A percentile compares a stretch with the other conserved stretches of the same genome.
These are phyloP conservation scores for Hymenoscyphus linearis DNA, from an alignment of 2,329 filamentous ascomycete genomes.

Conservation along the genomic window DNA sequence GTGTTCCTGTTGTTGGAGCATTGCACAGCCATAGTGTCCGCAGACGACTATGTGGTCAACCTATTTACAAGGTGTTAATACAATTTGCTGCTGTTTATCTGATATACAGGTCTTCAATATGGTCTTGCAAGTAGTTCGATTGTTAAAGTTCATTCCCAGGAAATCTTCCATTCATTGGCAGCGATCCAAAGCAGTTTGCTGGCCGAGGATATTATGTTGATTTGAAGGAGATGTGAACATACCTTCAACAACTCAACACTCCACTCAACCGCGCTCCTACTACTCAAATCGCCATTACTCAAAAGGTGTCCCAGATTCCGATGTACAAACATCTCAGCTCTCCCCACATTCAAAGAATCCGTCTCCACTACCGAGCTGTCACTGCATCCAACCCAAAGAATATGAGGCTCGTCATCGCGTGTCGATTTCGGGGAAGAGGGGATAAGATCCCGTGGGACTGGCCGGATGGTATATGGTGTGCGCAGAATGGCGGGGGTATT, in stretches of 20 bases:
- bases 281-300: slow-evolving; percentile 53
- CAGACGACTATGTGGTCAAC: slow-evolving; percentile 52
- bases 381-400: slow-evolving; percentile 64
- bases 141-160: no score
- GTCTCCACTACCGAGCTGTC: slow-evolving; percentile 63
- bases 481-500: slow-evolving; percentile 4
- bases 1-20: slow-evolving; percentile 34
- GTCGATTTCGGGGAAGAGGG: not conserved
- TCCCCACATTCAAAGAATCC: slow-evolving; percentile 53
- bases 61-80: slow-evolving; percentile 19
- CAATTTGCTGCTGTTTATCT: not conserved
- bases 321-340: slow-evolving; percentile 65
- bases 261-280: slow-evolving; percentile 58
- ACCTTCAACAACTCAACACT: slow-evolving; percentile 58
- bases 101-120: not conserved
- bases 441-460: slow-evolving; percentile 6
- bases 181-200: not conserved
- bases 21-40: slow-evolving; percentile 49
- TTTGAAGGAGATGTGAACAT: no score
- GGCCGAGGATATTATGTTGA: no score
- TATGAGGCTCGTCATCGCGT: slow-evolving; percentile 36
- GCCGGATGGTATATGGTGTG: slow-evolving; percentile 6
- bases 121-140: not conserved
- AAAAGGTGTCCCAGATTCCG: slow-evolving; percentile 66
- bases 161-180: no score